Evolutionary conservation across 2,329 filamentous ascomycete genomes (phyloP).

Genomic region (Beauveria scarabaeidicola): DNA sequence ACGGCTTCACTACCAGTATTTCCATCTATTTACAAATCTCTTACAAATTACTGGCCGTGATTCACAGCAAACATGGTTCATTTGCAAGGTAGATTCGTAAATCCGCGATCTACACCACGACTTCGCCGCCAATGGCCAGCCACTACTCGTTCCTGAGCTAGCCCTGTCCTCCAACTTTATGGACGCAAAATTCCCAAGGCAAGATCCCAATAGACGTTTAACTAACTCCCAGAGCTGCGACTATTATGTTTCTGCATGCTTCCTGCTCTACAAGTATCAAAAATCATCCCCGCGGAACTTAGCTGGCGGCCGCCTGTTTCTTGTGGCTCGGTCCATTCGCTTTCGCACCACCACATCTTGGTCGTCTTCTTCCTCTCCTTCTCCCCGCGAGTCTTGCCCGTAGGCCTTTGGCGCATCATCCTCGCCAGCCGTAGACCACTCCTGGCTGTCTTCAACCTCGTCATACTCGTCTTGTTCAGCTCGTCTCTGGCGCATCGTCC

Average conservation of each 20-base stretch:
- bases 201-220: neutral
- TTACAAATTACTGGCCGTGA: too few relatives aligned
- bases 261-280: constrained; percentile 14
- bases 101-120: neutral
- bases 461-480: neutral
- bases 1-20: too few relatives aligned
- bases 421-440: constrained; percentile 7
- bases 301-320: constrained; percentile 26
- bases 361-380: constrained; percentile 21
- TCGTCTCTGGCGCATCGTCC: neutral
- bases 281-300: constrained; percentile 28
- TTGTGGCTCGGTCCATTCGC: constrained; percentile 19
- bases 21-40: too few relatives aligned
- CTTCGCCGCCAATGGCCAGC: neutral
- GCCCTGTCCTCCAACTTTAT: too few relatives aligned
- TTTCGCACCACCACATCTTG: constrained; percentile 23
- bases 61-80: neutral
- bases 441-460: constrained; percentile 22
- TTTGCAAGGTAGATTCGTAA: neutral
- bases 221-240: too few relatives aligned
- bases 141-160: neutral
- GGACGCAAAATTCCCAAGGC: neutral
- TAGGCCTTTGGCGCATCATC: neutral
- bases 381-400: neutral
- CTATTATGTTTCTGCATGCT: neutral